A percentile compares a stretch with the other conserved stretches of the same genome.
These are phyloP conservation scores for Boletus coccyginus DNA, from an alignment of 768 basidiomycete genomes.

Conservation along the genomic window DNA sequence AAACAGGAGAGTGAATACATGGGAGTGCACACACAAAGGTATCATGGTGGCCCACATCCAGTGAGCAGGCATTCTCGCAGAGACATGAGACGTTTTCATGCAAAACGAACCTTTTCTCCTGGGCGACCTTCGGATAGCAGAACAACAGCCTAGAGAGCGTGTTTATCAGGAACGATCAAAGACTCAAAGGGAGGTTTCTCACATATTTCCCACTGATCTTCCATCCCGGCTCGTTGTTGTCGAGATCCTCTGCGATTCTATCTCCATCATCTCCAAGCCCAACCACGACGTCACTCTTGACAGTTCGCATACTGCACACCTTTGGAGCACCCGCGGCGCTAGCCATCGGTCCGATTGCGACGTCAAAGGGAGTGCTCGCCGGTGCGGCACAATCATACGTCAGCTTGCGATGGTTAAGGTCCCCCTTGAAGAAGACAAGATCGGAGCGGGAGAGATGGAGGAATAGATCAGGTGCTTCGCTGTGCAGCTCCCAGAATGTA, in stretches of 20 bases:
- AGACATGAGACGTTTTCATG: constrained; percentile 30
- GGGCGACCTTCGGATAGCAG: constrained; percentile 86
- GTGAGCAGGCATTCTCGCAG: too few species aligned
- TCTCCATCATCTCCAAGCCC: constrained; percentile 72
- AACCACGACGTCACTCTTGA: constrained; percentile 96
- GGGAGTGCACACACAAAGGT: background rate
- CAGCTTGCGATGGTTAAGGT: constrained; percentile 88
- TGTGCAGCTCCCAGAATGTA: constrained; percentile 86
- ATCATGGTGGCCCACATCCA: background rate
- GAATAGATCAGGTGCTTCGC: constrained; percentile 88
- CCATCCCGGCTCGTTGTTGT: constrained; percentile 88
- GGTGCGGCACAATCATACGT: constrained; percentile 87
- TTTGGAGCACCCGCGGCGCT: constrained; percentile 84
- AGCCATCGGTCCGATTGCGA: constrained; percentile 92
- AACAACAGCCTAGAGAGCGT: constrained; percentile 65
- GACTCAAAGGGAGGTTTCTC: constrained; percentile 32
- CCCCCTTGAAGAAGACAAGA: constrained; percentile 93
- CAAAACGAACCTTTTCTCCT: constrained; percentile 83
- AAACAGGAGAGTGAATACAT: background rate
- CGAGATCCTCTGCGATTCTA: constrained; percentile 70
- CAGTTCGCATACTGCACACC: constrained; percentile 82
- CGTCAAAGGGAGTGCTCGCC: constrained; percentile 81
- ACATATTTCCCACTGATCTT: constrained; percentile 98
- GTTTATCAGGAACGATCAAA: constrained; percentile 13
- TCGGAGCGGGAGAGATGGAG: constrained; percentile 87